Evolutionary conservation across 768 basidiomycete genomes (phyloP), one percentile per base, ranked within the genome.

Genomic region (Paxillus rubicundulus): DNA sequence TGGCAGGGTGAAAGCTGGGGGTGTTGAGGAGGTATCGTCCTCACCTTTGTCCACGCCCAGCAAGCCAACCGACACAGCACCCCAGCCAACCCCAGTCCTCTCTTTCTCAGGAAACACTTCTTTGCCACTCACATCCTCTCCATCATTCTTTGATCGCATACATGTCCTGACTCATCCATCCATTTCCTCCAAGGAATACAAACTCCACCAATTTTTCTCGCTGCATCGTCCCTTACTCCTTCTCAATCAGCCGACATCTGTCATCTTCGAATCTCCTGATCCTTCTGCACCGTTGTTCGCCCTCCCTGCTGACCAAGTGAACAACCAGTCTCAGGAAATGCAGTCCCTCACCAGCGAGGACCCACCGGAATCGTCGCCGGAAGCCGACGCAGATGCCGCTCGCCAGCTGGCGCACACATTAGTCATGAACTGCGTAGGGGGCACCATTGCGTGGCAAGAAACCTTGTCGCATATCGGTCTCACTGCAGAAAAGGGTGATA

Each of bases 151-250:
- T 10, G 46, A 40, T 33, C 49, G 17, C 24, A 30, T n/a, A 12
- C 42, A 48, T 21, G 39, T 42, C 58, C 74, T 54, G 41, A 50
- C 72, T 10, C 86, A 89, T 57, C 85, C 84, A 1, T 59, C 78
- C 21, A 61, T 91, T 50, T 81, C 77, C 49, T 65, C 85, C 10
- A 82, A 84, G 56, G 87, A 88, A 58, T 84, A 87, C 69, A 87
- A 84, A 62, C 77, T 91, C 10, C 89, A 92, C 64, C 86, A 88
- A 49, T 92, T 93, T 70, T 92, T 93, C 72, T 82, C 90, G 3
- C 73, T 90, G 30, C 85, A 92, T 61, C 81, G 90, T 12, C 90
- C 90, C 1, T 75, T 92, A 2, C 80, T 92, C 18, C 79, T 88
- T 34, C 75, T 92, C 39, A 72, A 78, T 27, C 79, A 85, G 55